Percentiles rank a stretch among this genome's conserved stretches.
phyloP scores from a whole-genome alignment of 352 stramenopile genomes.

The Plasmopara viticola region DNA sequence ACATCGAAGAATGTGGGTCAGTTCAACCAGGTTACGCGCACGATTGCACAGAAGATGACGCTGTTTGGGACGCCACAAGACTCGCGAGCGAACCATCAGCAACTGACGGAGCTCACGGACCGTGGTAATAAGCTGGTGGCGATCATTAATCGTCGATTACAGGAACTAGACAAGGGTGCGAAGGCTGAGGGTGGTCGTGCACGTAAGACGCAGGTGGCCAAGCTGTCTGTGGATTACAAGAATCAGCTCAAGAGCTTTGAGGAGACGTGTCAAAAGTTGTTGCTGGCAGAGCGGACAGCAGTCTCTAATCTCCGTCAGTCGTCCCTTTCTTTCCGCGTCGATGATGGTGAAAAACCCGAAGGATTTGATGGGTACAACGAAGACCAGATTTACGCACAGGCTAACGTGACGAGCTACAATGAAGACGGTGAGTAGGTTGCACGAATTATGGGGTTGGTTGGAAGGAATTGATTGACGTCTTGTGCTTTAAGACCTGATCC shows the following conservation, averaged over 20 bases:
- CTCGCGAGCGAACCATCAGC: conserved; percentile 50
- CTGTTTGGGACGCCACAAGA: conserved; percentile 54
- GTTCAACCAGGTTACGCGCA: conserved; percentile 53
- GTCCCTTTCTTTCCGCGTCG: conserved; percentile 40
- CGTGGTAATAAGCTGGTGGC: conserved; percentile 52
- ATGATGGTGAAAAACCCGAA: conserved; percentile 28
- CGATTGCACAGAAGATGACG: conserved; percentile 58
- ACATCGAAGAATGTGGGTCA: conserved; percentile 51
- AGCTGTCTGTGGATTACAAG: conserved; percentile 56
- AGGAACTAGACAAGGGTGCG: conserved; percentile 34
- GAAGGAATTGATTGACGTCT: conserved; percentile 3
- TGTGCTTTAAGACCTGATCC: conserved; percentile 33
- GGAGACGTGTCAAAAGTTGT: conserved; percentile 43
- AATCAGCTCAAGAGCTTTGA: conserved; percentile 56
- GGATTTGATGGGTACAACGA: conserved; percentile 55
- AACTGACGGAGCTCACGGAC: conserved; percentile 54
- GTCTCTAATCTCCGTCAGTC: conserved; percentile 47
- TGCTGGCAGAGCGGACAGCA: conserved; percentile 36
- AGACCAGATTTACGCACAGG: conserved; percentile 61
- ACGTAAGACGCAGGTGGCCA: conserved; percentile 47
- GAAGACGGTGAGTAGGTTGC: conserved; percentile 39
- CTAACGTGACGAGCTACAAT: conserved; percentile 54
- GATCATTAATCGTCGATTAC: conserved; percentile 49
- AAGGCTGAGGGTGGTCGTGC: conserved; percentile 32
- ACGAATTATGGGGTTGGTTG: not conserved